Base-by-base conservation (phyloP, 2,329 filamentous ascomycete genomes). In the Colletotrichum ledebouriae region DNA sequence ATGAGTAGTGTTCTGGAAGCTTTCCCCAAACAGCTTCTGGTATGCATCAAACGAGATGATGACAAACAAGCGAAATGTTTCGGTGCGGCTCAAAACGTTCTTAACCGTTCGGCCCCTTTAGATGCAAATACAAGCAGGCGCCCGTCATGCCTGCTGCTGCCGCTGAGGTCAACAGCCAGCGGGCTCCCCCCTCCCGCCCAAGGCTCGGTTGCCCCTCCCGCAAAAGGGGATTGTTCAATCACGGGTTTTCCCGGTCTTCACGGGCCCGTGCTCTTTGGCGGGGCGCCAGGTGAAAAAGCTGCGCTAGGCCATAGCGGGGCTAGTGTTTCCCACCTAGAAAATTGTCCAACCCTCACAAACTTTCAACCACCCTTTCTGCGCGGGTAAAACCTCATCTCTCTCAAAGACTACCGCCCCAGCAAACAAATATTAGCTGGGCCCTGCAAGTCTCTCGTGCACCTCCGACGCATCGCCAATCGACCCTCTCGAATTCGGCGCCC, bases 251-350 rank as follows among this genome's bases (percentile, higher is more conserved):
- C 61, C 59, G 49, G 55, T 39, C 15, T 4, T 5, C 22, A 5
- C 11, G 66, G 62, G 62, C 13, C 66, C 61, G 37, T 60, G 64
- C 59, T 44, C 52, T 63, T 60, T 63, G 62, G 67, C 62, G 67
- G 68, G 68, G 59, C 68, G 60, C 59, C 63, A 60, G 59, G 63
- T 70, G 37, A 59, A 50, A 68, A 61, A 60, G 52, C 39, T 29
- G 20, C 60, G 57, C 67, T 70, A 70, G 29, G 22, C 50, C 64
- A 10, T n/a, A 6, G 44, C 39, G 41, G 73, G 77, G 61, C 74
- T 82, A 82, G 80, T 76, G 73, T 63, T 72, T 78, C 80, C 78
- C 79, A 82, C 70, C 79, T 80, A 65, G 78, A 82, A 82, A 82
- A 82, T 81, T 81, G 76, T 78, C 77, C 77, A 81, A 78, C 79